Evolutionary conservation across 2,329 filamentous ascomycete species (phyloP).

Genomic region (Microdochium trichocladiopsis): DNA sequence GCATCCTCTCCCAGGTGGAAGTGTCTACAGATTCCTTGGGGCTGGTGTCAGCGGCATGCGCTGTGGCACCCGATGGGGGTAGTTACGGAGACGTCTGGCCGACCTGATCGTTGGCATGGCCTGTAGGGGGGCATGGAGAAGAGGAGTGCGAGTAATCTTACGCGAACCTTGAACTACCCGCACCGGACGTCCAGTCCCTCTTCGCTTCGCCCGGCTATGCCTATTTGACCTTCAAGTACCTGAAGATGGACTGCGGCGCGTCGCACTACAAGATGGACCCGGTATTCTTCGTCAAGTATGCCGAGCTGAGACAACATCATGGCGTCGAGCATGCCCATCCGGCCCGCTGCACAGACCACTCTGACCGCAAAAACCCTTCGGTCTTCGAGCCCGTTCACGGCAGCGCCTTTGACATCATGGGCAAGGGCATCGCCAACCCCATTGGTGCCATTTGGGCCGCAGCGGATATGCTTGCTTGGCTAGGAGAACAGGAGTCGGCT

Average conservation of each 20-base stretch:
- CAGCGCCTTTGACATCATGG: neutral
- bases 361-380: neutral
- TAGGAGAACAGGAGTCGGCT: neutral
- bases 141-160: neutral
- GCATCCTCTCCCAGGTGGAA: neutral
- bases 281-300: neutral
- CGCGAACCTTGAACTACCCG: neutral
- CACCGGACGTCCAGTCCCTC: neutral
- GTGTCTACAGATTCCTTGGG: neutral
- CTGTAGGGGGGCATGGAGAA: neutral
- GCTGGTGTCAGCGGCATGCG: neutral
- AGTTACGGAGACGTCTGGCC: neutral
- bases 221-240: neutral
- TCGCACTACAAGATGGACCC: neutral
- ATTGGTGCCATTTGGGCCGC: neutral
- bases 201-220: neutral
- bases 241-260: neutral
- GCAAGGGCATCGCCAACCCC: neutral
- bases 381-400: neutral
- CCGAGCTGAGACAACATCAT: neutral
- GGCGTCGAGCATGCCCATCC: neutral
- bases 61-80: neutral
- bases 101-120: neutral
- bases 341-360: neutral
- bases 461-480: neutral